These are phyloP conservation scores for Ogataea ramenticola DNA, from an alignment of 805 yeast species.

Conservation along the genomic window DNA sequence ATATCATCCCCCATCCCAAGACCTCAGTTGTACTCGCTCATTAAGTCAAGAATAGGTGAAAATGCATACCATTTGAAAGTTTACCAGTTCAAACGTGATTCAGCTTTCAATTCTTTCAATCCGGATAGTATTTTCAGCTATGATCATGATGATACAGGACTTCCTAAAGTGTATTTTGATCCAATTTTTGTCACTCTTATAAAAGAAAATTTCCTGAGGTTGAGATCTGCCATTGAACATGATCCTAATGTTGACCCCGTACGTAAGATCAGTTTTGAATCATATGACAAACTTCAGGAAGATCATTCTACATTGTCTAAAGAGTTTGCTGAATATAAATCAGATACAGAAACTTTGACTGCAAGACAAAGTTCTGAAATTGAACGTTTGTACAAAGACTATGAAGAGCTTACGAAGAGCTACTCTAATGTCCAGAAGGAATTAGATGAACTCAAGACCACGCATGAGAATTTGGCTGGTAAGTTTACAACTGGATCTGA, in stretches of 20 bases:
- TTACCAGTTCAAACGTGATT: constrained; percentile 59
- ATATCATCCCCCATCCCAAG: constrained; percentile 57
- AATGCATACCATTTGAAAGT: constrained; percentile 73
- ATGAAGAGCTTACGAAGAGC: constrained; percentile 26
- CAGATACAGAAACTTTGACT: constrained; percentile 10
- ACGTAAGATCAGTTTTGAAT: constrained; percentile 56
- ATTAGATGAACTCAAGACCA: constrained; percentile 25
- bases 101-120: constrained; percentile 49
- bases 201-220: constrained; percentile 60
- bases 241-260: constrained; percentile 72
- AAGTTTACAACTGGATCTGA: constrained; percentile 16
- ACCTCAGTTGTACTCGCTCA: constrained; percentile 47
- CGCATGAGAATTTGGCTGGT: constrained; percentile 17
- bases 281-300: constrained; percentile 38
- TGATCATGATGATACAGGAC: constrained; percentile 70
- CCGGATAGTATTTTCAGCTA: constrained; percentile 41
- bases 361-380: constrained; percentile 16
- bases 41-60: constrained; percentile 69
- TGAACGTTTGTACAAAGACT: constrained; percentile 14
- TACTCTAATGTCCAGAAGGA: constrained; percentile 18
- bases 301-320: constrained; percentile 18
- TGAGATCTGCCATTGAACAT: constrained; percentile 62
- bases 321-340: constrained; percentile 12
- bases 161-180: constrained; percentile 78
- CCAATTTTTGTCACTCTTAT: constrained; percentile 55